Conservation (phyloP, 805 yeast species). For the Pichia kluyveri region DNA sequence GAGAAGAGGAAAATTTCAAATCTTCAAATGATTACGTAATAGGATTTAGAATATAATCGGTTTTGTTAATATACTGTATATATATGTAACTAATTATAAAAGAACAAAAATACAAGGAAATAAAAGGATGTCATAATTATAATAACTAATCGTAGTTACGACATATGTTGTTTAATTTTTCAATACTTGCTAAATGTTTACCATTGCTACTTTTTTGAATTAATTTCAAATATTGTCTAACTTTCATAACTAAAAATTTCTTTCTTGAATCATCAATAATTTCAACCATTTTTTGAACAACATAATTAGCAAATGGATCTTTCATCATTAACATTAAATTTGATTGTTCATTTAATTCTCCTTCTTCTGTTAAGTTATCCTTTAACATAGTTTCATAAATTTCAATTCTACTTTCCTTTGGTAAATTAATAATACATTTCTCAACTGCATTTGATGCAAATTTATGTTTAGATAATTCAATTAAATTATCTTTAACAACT, state of each 20-base stretch:
- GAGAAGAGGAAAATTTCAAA: no score
- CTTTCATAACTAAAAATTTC: constrained; percentile 58
- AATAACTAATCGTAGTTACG: constrained; percentile 27
- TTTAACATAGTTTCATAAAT: constrained; percentile 62
- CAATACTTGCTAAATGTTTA: constrained; percentile 77
- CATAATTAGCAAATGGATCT: constrained; percentile 97
- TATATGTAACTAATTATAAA: background rate
- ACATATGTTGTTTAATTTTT: constrained; percentile 54
- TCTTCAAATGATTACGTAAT: no score
- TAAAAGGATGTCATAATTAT: background rate
- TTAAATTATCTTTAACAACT: constrained; percentile 52
- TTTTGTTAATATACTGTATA: no score
- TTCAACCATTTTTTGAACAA: constrained; percentile 88
- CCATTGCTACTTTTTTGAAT: constrained; percentile 65
- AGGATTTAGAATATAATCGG: no score
- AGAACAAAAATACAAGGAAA: no score
- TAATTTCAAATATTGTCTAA: constrained; percentile 70
- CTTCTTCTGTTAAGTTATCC: constrained; percentile 34
- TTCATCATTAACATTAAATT: constrained; percentile 89
- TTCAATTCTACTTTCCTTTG: constrained; percentile 46
- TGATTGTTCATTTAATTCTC: constrained; percentile 49
- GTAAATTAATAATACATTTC: constrained; percentile 75
- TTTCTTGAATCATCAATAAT: constrained; percentile 65
- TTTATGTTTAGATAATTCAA: constrained; percentile 86
- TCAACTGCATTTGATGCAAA: constrained; percentile 98